Base-by-base conservation (phyloP, 805 yeast species). In the Candida nanaspora region DNA sequence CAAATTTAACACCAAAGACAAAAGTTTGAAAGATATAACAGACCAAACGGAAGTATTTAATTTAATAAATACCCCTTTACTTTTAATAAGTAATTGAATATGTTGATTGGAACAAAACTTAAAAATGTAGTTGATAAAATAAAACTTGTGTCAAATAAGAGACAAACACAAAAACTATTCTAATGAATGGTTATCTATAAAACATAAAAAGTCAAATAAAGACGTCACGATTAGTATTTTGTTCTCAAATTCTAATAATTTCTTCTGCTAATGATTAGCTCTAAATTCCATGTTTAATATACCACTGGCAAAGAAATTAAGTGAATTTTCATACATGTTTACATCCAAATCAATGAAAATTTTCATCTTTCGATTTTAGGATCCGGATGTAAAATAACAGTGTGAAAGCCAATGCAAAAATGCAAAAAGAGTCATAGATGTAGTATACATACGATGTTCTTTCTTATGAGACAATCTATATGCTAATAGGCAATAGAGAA, bases 1-100 rank as follows among this genome's bases (percentile, higher is more conserved):
- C 54, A 49, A 48, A 47, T 51, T 51, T 51, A 51, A 51, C 56
- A 48, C 56, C 47, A 44, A 44, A 50, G 50, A 42, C 53, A 45
- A 46, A 50, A 46, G 52, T 48, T 48, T 48, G 49, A 36, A 42
- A 38, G 39, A 42, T 34, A 23, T 42, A 33, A 34, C 23, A 39
- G 41, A 32, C 43, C 43, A 27, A 35, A 7, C 10, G 16, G 41
- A 23, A 49, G 49, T 52, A 52, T 52, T 52, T 50, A 52, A 50
- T 28, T 34, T 40, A 49, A 52, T 52, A 52, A 52, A 52, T 52
- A 52, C 50, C 51, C 38, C 38, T 40, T 34, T 11, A 8, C 9
- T 33, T 29, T 29, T 19, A 6, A 31, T 31, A 31, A 31, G 22
- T 18, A 18, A 23, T 3, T 18, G 19, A 18, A 31, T n/a, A 19